phyloP scores from a whole-genome alignment of 305 asterid species.

The Nicotiana rustica region DNA sequence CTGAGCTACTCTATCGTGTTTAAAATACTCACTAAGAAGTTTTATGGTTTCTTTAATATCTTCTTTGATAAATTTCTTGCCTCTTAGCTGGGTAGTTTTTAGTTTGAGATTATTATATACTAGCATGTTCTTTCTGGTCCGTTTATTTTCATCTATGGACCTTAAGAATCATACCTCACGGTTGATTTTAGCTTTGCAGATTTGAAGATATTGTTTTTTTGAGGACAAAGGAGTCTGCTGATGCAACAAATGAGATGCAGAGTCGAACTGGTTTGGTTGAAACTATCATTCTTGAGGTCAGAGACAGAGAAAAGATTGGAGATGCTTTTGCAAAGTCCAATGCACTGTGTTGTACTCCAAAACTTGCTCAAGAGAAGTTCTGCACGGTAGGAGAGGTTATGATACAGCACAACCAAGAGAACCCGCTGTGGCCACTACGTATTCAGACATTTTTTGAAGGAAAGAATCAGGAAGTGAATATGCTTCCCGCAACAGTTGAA shows the following conservation, averaged over 20 bases:
- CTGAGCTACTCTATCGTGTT: background rate
- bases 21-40: background rate
- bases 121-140: background rate
- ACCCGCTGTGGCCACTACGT: slow-evolving; percentile 51
- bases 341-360: slow-evolving; percentile 49
- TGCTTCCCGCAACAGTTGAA: slow-evolving; percentile 40
- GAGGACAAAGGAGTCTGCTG: slow-evolving; percentile 46
- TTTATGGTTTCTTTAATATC: background rate
- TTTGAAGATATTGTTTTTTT: slow-evolving; percentile 46
- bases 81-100: slow-evolving; percentile 23
- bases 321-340: slow-evolving; percentile 39
- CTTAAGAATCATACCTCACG: slow-evolving; percentile 6
- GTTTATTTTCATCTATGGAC: slow-evolving; percentile 11
- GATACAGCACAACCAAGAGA: slow-evolving; percentile 43
- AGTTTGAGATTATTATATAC: slow-evolving; percentile 14
- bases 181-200: slow-evolving; percentile 37
- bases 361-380: slow-evolving; percentile 44
- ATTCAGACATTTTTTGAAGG: slow-evolving; percentile 47
- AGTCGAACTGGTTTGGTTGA: slow-evolving; percentile 49
- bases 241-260: slow-evolving; percentile 45
- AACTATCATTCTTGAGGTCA: slow-evolving; percentile 53
- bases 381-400: slow-evolving; percentile 51
- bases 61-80: background rate
- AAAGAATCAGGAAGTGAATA: slow-evolving; percentile 41
- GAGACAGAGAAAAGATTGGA: slow-evolving; percentile 51